Percentiles rank a stretch among this genome's conserved stretches.
Conservation (phyloP, 164 flowering plant species). For the Cinnamomum chago region DNA sequence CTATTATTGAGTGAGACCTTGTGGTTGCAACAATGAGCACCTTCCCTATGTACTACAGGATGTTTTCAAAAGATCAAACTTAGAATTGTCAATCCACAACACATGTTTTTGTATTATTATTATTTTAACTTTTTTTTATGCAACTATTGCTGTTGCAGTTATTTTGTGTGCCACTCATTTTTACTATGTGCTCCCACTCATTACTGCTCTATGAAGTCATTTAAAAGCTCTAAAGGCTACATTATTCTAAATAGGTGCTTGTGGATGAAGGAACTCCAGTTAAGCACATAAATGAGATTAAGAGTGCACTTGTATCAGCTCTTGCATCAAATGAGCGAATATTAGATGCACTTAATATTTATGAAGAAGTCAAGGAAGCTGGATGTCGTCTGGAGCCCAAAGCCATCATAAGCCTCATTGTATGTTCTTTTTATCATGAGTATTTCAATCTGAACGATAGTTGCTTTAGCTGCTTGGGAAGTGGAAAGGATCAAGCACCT, state of each 20-base stretch:
- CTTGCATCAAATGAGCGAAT: conserved; percentile 63
- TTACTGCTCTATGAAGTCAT: neutral
- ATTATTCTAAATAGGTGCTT: conserved; percentile 38
- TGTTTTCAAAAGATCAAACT: too few relatives aligned
- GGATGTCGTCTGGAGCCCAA: conserved; percentile 53
- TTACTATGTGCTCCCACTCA: neutral
- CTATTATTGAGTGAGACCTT: too few relatives aligned
- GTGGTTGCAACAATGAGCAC: too few relatives aligned
- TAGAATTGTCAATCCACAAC: too few relatives aligned
- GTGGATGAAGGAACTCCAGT: conserved; percentile 38
- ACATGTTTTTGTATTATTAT: too few relatives aligned
- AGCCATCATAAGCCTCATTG: conserved; percentile 60
- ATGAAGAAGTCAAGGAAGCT: conserved; percentile 56
- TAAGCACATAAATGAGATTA: conserved; percentile 52
- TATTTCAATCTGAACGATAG: too few relatives aligned
- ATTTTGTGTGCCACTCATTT: too few relatives aligned
- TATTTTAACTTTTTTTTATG: too few relatives aligned
- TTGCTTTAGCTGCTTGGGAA: too few relatives aligned
- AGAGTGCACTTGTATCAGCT: conserved; percentile 60
- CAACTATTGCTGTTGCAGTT: too few relatives aligned
- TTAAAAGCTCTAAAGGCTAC: neutral
- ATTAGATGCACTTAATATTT: conserved; percentile 60
- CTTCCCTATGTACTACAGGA: too few relatives aligned
- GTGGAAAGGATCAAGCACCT: too few relatives aligned
- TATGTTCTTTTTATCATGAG: conserved; percentile 28